These are phyloP conservation scores for Trichoderma sp. DNA, from an alignment of 2,329 filamentous ascomycete species.

Conservation along the genomic window DNA sequence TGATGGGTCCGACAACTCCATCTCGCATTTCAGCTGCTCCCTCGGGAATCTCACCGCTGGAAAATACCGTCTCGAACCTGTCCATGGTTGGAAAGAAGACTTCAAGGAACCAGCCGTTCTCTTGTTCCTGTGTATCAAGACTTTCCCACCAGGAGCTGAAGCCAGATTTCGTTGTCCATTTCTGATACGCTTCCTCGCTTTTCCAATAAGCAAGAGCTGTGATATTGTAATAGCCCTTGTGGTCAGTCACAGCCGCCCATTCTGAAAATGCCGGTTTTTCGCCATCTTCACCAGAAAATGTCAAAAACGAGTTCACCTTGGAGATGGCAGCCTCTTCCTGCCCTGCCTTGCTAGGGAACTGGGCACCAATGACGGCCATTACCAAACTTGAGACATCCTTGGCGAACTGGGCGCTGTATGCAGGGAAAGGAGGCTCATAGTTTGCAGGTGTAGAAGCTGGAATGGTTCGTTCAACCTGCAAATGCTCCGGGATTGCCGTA, in stretches of 20 bases:
- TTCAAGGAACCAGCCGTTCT: slow-evolving; percentile 46
- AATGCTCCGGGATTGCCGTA: slow-evolving; percentile 24
- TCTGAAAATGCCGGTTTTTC: slow-evolving; percentile 20
- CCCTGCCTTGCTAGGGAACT: slow-evolving; percentile 9
- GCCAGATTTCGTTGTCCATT: slow-evolving; percentile 5
- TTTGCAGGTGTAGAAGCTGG: slow-evolving; percentile 19
- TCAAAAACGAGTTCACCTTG: slow-evolving; percentile 21
- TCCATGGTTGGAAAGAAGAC: slow-evolving; percentile 44
- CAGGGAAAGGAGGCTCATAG: slow-evolving; percentile 24
- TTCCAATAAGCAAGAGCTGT: slow-evolving; percentile 16
- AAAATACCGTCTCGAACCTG: slow-evolving; percentile 47
- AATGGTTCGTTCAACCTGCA: slow-evolving; percentile 21
- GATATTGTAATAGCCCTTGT: slow-evolving; percentile 24
- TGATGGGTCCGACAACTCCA: slow-evolving; percentile 38
- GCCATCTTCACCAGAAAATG: background rate
- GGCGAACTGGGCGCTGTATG: slow-evolving; percentile 24
- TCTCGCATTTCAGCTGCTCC: slow-evolving; percentile 44
- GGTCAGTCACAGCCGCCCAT: slow-evolving; percentile 24
- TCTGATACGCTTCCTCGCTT: slow-evolving; percentile 17
- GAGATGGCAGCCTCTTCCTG: slow-evolving; percentile 12
- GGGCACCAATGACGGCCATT: slow-evolving; percentile 25
- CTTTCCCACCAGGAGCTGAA: slow-evolving; percentile 14
- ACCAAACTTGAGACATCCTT: slow-evolving; percentile 24
- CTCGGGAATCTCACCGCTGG: slow-evolving; percentile 38
- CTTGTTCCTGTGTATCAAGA: background rate